Conservation (phyloP, 805 yeast species). For the Wickerhamomyces chambardii region DNA sequence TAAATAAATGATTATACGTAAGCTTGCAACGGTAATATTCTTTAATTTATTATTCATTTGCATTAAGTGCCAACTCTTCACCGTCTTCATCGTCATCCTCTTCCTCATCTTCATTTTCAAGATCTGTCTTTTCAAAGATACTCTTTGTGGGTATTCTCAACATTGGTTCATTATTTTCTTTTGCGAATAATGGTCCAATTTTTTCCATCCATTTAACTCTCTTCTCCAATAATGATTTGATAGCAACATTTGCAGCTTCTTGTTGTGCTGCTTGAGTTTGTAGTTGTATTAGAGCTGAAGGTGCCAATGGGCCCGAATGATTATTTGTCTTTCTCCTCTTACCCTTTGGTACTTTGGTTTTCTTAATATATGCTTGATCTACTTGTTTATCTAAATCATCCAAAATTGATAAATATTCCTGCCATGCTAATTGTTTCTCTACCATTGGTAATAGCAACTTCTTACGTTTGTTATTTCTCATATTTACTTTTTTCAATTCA, state of each 20-base stretch:
- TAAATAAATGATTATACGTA: too few species aligned
- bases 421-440: slow-evolving; percentile 90
- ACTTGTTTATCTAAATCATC: slow-evolving; percentile 96
- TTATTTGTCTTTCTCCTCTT: slow-evolving; percentile 25
- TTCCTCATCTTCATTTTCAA: slow-evolving; percentile 32
- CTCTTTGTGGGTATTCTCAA: slow-evolving; percentile 62
- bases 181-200: slow-evolving; percentile 76
- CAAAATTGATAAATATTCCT: slow-evolving; percentile 80
- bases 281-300: slow-evolving; percentile 19
- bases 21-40: too few species aligned
- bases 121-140: slow-evolving; percentile 34
- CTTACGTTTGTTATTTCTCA: slow-evolving; percentile 60
- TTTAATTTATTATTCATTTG: slow-evolving; percentile 2
- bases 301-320: slow-evolving; percentile 17
- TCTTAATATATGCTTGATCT: slow-evolving; percentile 83
- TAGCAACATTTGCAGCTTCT: slow-evolving; percentile 69
- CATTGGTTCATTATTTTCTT: slow-evolving; percentile 52
- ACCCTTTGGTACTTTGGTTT: slow-evolving; percentile 62
- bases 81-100: slow-evolving; percentile 28
- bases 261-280: slow-evolving; percentile 38
- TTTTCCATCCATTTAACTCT: slow-evolving; percentile 81
- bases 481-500: slow-evolving; percentile 51
- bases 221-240: slow-evolving; percentile 75
- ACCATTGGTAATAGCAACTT: slow-evolving; percentile 57
- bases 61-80: slow-evolving; percentile 18